A percentile compares a stretch with the other conserved stretches of the same genome.
Evolutionary conservation across 805 yeast species (phyloP).

Genomic region (Metschnikowia vanudenii): DNA sequence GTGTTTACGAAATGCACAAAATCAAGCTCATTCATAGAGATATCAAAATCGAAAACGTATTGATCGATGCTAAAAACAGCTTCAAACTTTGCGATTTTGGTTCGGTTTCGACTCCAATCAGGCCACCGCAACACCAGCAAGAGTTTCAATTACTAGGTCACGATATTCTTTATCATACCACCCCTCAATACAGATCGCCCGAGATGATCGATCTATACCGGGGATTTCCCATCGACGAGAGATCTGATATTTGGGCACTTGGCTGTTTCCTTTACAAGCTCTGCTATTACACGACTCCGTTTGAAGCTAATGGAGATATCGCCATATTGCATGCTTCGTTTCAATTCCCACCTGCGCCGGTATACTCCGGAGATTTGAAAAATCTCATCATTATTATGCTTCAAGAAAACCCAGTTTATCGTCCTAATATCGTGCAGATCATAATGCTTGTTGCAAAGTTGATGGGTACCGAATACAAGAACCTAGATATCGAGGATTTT

Average conservation of each 20-base stretch:
- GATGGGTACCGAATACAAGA: slow-evolving; percentile 33
- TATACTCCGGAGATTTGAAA: slow-evolving; percentile 67
- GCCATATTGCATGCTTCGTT: slow-evolving; percentile 84
- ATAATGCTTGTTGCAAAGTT: slow-evolving; percentile 60
- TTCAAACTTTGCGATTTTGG: slow-evolving; percentile 95
- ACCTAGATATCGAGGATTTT: slow-evolving; percentile 39
- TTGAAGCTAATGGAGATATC: slow-evolving; percentile 82
- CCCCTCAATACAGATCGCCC: slow-evolving; percentile 94
- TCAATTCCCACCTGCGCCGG: slow-evolving; percentile 70
- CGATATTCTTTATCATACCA: slow-evolving; percentile 86
- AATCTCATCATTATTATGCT: slow-evolving; percentile 75
- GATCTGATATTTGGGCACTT: slow-evolving; percentile 94
- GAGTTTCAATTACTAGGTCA: slow-evolving; percentile 76
- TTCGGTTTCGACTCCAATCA: slow-evolving; percentile 65
- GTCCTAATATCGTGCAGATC: slow-evolving; percentile 89
- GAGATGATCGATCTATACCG: slow-evolving; percentile 91
- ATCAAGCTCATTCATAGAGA: slow-evolving; percentile 84
- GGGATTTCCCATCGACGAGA: slow-evolving; percentile 83
- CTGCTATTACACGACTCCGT: slow-evolving; percentile 92
- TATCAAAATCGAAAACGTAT: slow-evolving; percentile 90
- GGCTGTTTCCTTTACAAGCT: slow-evolving; percentile 89
- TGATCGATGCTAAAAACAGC: slow-evolving; percentile 64
- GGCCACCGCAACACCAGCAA: slow-evolving; percentile 72
- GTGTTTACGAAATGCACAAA: slow-evolving; percentile 82
- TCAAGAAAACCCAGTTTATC: slow-evolving; percentile 73